phyloP scores from a whole-genome alignment of 2,329 filamentous ascomycete genomes.

The Alternaria viburni region DNA sequence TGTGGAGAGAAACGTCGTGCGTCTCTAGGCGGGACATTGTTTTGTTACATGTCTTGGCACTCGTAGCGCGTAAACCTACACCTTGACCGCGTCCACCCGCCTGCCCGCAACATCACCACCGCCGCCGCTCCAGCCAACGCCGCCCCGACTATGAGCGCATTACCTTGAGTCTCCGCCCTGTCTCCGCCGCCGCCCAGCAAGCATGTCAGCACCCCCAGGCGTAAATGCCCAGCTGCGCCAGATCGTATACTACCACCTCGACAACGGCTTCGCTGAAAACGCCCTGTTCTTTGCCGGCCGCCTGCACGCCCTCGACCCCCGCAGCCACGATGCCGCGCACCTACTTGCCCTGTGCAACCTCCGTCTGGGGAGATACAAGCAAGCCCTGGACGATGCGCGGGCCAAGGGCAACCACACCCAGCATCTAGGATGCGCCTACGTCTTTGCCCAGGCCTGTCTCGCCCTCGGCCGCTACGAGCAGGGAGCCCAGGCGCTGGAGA shows the following conservation, averaged over 20 bases:
- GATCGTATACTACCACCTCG: conserved; percentile 76
- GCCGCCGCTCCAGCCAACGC: not conserved
- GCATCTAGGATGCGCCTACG: conserved; percentile 86
- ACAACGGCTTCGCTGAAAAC: conserved; percentile 87
- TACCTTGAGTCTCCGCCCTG: conserved; percentile 13
- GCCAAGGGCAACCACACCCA: conserved; percentile 71
- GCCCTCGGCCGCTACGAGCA: conserved; percentile 79
- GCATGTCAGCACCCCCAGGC: conserved; percentile 64
- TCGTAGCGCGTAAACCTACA: conserved; percentile 3
- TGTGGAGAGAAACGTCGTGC: not conserved
- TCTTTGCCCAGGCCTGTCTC: conserved; percentile 89
- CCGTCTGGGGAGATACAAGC: conserved; percentile 79
- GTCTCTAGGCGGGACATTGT: not conserved
- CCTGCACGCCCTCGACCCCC: conserved; percentile 81
- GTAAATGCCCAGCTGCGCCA: conserved; percentile 67
- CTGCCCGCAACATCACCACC: conserved; percentile 9
- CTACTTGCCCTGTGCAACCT: conserved; percentile 85
- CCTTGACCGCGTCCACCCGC: conserved; percentile 10
- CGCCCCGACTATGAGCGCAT: conserved; percentile 9
- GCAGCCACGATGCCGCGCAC: conserved; percentile 79
- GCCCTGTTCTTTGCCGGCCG: conserved; percentile 93
- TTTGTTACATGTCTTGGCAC: conserved; percentile 2
- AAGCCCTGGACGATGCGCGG: conserved; percentile 84
- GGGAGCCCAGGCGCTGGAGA: conserved; percentile 83
- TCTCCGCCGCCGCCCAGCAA: conserved; percentile 2